Percentiles rank a stretch among this genome's conserved stretches.
Conservation (phyloP, 148 eudicot genomes). For the Gaultheria prostrata region DNA sequence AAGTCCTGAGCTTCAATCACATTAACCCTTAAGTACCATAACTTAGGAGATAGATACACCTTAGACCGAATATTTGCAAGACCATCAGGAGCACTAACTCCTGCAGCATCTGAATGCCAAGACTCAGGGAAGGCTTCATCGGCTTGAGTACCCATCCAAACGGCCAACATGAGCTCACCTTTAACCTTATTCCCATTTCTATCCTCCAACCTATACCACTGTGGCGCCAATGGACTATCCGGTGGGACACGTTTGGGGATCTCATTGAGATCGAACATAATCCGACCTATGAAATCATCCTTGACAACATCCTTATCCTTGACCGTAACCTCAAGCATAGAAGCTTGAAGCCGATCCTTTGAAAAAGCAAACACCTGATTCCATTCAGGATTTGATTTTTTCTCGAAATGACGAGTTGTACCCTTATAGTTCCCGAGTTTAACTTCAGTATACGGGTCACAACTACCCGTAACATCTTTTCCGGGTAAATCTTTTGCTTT, state of each 20-base stretch:
- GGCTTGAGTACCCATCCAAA: slow-evolving; percentile 13
- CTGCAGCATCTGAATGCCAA: not conserved
- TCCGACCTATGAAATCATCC: slow-evolving; percentile 13
- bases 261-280: slow-evolving; percentile 8
- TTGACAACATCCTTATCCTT: slow-evolving; percentile 14
- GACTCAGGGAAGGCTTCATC: slow-evolving; percentile 13
- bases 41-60: slow-evolving; percentile 11
- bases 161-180: slow-evolving; percentile 13
- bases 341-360: slow-evolving; percentile 17
- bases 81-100: slow-evolving; percentile 3
- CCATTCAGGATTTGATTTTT: slow-evolving; percentile 27
- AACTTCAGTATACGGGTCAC: slow-evolving; percentile 30
- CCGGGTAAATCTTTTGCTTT: slow-evolving; percentile 24
- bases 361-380: slow-evolving; percentile 6
- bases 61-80: slow-evolving; percentile 11
- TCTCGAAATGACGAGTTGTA: slow-evolving; percentile 26
- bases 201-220: slow-evolving; percentile 13
- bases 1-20: slow-evolving; percentile 16
- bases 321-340: slow-evolving; percentile 11
- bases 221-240: slow-evolving; percentile 6
- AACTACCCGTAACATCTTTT: slow-evolving; percentile 25
- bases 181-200: not conserved
- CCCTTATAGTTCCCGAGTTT: slow-evolving; percentile 30
- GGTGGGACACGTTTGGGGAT: slow-evolving; percentile 1
- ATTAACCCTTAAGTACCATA: slow-evolving; percentile 8